Evolutionary conservation across 2,329 filamentous ascomycete species (phyloP), one percentile per base, ranked within the genome.

Genomic region (Escovopsis sp.): DNA sequence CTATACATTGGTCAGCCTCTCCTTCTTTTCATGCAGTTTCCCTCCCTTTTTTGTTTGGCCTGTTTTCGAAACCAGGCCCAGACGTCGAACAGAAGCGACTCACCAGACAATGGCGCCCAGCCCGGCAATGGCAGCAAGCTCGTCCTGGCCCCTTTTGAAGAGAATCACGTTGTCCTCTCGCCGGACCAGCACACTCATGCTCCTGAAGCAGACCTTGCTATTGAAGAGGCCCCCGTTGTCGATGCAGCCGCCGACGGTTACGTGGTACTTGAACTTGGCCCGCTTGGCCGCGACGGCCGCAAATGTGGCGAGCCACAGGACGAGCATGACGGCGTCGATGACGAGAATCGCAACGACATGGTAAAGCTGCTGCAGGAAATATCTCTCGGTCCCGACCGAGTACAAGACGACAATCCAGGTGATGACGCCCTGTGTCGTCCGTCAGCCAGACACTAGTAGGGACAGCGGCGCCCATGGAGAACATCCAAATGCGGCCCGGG

Each of bases 221-320:
- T 60, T 53, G 21, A 63, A 30, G 5, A 53, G 16, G 43, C 57
- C 60, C 30, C 62, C 61, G 39, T 65, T 55, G 13, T 52, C 45
- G 39, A 46, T 52, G 37, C 53, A 57, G 3, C 47, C 48, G 9
- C 27, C 42, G 3, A 60, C 56, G 4, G 27, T 34, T 12, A 55
- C 46, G 8, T 42, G 41, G 34, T 55, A 52, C 4, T 41, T 47
- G 45, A 61, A 66, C 14, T 40, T 40, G 25, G 54, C 51, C 21
- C 63, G 57, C 35, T 45, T 50, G 15, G 57, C 53, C 8, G 64
- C 64, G 12, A 54, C 53, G 18, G 61, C 54, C 13, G 55, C 55
- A 39, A 52, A 60, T n/a, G 57, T 54, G 0, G 61, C 54, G 14
- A 68, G 58, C 65, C 65, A 68, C 35, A 68, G 53, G 37, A 68